Evolutionary conservation across 441 rosid genomes (phyloP), one percentile per base, ranked within the genome.

Genomic region (Theobroma grandiflorum): DNA sequence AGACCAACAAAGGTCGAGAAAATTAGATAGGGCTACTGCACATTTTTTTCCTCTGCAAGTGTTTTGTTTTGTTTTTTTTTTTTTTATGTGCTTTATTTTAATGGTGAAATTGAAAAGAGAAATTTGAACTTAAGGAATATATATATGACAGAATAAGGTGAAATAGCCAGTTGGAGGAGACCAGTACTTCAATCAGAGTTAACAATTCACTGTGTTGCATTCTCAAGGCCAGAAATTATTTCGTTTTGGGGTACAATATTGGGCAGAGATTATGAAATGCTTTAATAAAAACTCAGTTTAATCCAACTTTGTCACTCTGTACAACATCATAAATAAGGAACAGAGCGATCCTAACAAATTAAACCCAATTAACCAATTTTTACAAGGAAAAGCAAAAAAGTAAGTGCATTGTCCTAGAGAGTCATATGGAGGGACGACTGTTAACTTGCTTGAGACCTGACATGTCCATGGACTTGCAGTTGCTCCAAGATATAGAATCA

Each of bases 1-100:
- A 58, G 15, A 22, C 16, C 40, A 58, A 43, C 53, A 74, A 40
- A 74, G 77, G 77, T 74, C 66, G 49, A 73, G n/a, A 18, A 22
- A 11, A 14, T 38, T 31, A 49, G 42, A 26, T 26, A 43, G 43
- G 66, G 55, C 40, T 15, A 61, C 35, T 6, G 72, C 45, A 38
- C 3, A 3, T 4, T 69, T 45, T 42, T 66, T 42, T 22, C 33
- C 4, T 9, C 37, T 67, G 14, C 10, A 22, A 18, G 31, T 70
- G 58, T 47, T 47, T 70, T 7, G 57, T 49, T 20, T 31, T 14
- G n/a, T n/a, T n/a, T n/a, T 26, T 26, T 26, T 26, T 26, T 26
- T 26, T 26, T 26, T 26, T 26, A 26, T 26, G 31, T 26, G 31
- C 31, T 26, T 47, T 0, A 22, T 43, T 68, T 59, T 31, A 31